Percentiles rank a stretch among this genome's conserved stretches.
These are phyloP conservation scores for Tolypocladium ovalisporum DNA, from an alignment of 2,329 filamentous ascomycete genomes.

Conservation along the genomic window DNA sequence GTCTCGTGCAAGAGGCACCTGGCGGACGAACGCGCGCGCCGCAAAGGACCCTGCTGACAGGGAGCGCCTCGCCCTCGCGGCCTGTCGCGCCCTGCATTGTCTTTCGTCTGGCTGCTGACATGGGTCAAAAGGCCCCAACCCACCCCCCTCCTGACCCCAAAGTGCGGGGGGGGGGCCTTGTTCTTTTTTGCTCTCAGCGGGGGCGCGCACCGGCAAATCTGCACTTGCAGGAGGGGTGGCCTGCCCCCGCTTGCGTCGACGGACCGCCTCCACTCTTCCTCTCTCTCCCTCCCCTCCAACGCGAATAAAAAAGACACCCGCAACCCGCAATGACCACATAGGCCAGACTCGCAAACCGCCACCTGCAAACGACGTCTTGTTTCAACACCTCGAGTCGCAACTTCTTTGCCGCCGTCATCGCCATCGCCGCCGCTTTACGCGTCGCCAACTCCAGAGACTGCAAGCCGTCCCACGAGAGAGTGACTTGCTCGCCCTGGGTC, in stretches of 20 bases:
- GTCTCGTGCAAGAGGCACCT: not conserved
- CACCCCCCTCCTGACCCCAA: not conserved
- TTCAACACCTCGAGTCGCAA: no score
- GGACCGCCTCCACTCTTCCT: not conserved
- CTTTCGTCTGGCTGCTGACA: not conserved
- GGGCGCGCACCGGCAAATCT: not conserved
- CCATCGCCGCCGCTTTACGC: no score
- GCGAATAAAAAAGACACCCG: not conserved
- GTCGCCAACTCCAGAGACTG: not conserved
- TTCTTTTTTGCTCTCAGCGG: not conserved
- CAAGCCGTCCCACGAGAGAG: not conserved
- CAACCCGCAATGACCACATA: not conserved
- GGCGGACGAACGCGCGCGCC: not conserved
- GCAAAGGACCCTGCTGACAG: not conserved
- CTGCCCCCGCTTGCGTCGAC: not conserved
- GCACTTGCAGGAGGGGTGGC: not conserved
- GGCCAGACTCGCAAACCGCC: not conserved
- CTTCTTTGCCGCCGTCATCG: not conserved
- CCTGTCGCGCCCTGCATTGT: not conserved
- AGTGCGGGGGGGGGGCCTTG: not conserved
- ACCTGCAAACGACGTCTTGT: not conserved
- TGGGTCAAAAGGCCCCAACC: not conserved
- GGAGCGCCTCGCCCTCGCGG: not conserved
- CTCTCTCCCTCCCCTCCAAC: not conserved
- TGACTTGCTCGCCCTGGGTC: not conserved